Evolutionary conservation across 140 eudicot genomes (phyloP).

Genomic region (Flaveria floridana): DNA sequence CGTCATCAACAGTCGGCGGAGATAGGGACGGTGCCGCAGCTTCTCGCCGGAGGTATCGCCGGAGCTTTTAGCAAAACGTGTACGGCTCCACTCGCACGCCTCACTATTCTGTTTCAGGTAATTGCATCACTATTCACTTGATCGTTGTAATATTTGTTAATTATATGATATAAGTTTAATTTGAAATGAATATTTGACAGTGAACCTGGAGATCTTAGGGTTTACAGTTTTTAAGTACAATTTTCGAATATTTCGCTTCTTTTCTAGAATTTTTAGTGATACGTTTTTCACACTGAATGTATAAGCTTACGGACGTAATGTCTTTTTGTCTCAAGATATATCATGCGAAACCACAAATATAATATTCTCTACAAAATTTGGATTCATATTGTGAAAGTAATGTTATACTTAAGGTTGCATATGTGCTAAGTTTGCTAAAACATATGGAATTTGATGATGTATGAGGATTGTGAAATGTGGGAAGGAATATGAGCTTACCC

Average conservation of each 20-base stretch:
- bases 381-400: not conserved
- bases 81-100: slow-evolving; percentile 79
- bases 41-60: slow-evolving; percentile 76
- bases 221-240: too few relatives aligned
- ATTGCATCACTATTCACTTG: not conserved
- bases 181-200: not conserved
- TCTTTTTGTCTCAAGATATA: not conserved
- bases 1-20: slow-evolving; percentile 48
- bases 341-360: not conserved
- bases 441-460: not conserved
- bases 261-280: slow-evolving; percentile 3
- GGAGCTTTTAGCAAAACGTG: slow-evolving; percentile 86
- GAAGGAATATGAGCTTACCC: not conserved
- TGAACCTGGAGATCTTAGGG: too few relatives aligned
- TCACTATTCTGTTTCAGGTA: slow-evolving; percentile 80
- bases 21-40: slow-evolving; percentile 69
- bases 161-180: not conserved
- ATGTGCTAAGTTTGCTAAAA: not conserved
- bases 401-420: not conserved
- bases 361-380: slow-evolving; percentile 8
- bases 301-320: not conserved
- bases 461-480: not conserved
- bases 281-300: not conserved
- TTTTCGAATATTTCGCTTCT: not conserved
- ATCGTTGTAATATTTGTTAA: not conserved